Conservation (phyloP, 2,329 filamentous ascomycete species). For the Beauveria bassiana region DNA sequence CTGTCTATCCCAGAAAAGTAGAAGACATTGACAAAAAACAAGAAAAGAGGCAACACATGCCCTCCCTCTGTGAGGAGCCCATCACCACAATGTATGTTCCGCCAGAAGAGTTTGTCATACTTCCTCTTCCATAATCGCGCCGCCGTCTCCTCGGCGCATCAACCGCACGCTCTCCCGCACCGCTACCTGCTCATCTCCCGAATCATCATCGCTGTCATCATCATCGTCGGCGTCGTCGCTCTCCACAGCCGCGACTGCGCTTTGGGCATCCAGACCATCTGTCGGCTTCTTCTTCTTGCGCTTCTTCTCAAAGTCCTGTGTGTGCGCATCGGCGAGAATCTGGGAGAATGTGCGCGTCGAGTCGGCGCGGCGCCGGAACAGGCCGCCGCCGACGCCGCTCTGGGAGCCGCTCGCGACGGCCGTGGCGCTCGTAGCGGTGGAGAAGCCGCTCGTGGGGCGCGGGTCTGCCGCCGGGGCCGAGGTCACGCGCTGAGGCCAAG, state of each 20-base stretch:
- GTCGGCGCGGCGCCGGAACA: slow-evolving; percentile 26
- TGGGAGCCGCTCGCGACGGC: slow-evolving; percentile 14
- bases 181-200: slow-evolving; percentile 16
- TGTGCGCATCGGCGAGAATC: slow-evolving; percentile 77
- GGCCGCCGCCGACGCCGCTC: slow-evolving; percentile 9
- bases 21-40: neutral
- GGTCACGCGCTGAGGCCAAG: neutral
- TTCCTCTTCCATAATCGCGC: neutral
- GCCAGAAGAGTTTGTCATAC: neutral
- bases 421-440: slow-evolving; percentile 15
- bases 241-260: slow-evolving; percentile 15
- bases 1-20: neutral
- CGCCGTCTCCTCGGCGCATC: neutral
- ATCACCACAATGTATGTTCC: neutral
- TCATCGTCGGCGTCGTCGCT: slow-evolving; percentile 27
- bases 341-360: slow-evolving; percentile 38
- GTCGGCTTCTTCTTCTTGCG: slow-evolving; percentile 26
- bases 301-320: slow-evolving; percentile 85
- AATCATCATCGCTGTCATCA: slow-evolving; percentile 26
- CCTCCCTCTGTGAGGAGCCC: neutral
- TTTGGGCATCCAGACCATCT: neutral
- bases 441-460: slow-evolving; percentile 1
- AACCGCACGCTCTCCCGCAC: neutral
- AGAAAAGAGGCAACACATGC: neutral
- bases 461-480: neutral